Evolutionary conservation across 169 alveolate genomes (phyloP), one percentile per base, ranked within the genome.

Genomic region (Cryptosporidium felis): DNA sequence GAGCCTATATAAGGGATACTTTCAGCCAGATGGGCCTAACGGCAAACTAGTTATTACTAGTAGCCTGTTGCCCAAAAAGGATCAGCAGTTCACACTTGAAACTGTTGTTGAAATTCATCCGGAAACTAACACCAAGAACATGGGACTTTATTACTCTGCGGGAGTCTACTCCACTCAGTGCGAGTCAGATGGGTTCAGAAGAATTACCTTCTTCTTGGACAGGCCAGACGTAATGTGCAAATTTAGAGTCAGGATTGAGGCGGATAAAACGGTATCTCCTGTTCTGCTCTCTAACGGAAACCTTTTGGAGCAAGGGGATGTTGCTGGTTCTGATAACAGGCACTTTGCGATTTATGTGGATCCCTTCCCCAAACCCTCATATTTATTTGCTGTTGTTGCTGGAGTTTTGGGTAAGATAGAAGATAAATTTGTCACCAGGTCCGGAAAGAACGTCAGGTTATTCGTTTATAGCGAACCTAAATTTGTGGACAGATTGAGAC

Each of bases 331-430:
- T 16, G 91, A 88, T 14, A 32, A 26, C 28, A 82, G 90, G 18
- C 96, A 93, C 80, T 93, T 82, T 65, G 97, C 96, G 2, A 91
- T 91, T 62, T 96, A 91, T 90, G 94, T 80, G 28, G 98, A 96
- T 56, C 98, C 98, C 12, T 92, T 85, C 89, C 92, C 91, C 32
- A 96, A 96, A 81, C 98, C 98, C 1, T 92, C 95, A 40, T 96
- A 96, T 89, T 92, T 96, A 49, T 96, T 96, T 61, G 98, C 98
- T 12, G 91, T 94, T 18, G 97, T 96, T 21, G 98, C 98, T 16
- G 98, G 98, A 30, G 91, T 92, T 46, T 79, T 96, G 49, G 92
- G 88, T 14, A 81, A 91, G 26, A 80, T 95, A 42, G 67, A 80
- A 32, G 93, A 90, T 59, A 91, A 81, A 2, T 94, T 92, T 89